phyloP scores from a whole-genome alignment of 306 rosid genomes.

The Gastrolobium villosum region DNA sequence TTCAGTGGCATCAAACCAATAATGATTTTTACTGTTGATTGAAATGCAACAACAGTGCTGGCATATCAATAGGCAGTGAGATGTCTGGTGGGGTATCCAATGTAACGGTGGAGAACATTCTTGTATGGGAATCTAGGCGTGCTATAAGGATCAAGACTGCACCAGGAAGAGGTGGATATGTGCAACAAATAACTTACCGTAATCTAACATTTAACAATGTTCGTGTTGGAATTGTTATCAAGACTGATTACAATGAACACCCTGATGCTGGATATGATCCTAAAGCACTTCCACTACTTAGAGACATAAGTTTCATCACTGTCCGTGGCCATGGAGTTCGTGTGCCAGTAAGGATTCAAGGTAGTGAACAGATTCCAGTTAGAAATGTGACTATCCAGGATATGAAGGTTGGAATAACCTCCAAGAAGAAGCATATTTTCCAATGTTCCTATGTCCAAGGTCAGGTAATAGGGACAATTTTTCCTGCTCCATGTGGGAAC shows the following conservation, averaged over 20 bases:
- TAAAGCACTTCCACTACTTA: conserved; percentile 73
- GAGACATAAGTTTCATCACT: conserved; percentile 73
- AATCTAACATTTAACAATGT: conserved; percentile 79
- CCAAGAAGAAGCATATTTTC: conserved; percentile 89
- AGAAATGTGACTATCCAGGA: conserved; percentile 77
- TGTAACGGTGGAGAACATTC: conserved; percentile 76
- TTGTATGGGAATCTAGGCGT: conserved; percentile 90
- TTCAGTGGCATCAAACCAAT: background rate
- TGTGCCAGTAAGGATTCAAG: conserved; percentile 83
- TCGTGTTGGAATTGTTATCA: conserved; percentile 86
- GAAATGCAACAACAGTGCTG: conserved; percentile 74
- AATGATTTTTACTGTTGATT: conserved; percentile 1
- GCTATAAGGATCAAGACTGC: conserved; percentile 94
- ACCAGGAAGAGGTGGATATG: conserved; percentile 93
- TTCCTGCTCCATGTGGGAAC: conserved; percentile 82
- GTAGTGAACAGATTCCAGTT: conserved; percentile 78
- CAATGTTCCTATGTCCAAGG: conserved; percentile 90
- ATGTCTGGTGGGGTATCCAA: conserved; percentile 96
- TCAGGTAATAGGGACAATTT: conserved; percentile 79
- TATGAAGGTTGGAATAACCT: conserved; percentile 77
- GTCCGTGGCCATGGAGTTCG: conserved; percentile 84
- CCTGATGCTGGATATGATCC: conserved; percentile 75
- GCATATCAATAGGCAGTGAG: conserved; percentile 94
- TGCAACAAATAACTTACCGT: conserved; percentile 64
- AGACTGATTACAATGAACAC: conserved; percentile 93